Evolutionary conservation across 2,329 filamentous ascomycete genomes (phyloP).

Genomic region (Cladosporium sp.): DNA sequence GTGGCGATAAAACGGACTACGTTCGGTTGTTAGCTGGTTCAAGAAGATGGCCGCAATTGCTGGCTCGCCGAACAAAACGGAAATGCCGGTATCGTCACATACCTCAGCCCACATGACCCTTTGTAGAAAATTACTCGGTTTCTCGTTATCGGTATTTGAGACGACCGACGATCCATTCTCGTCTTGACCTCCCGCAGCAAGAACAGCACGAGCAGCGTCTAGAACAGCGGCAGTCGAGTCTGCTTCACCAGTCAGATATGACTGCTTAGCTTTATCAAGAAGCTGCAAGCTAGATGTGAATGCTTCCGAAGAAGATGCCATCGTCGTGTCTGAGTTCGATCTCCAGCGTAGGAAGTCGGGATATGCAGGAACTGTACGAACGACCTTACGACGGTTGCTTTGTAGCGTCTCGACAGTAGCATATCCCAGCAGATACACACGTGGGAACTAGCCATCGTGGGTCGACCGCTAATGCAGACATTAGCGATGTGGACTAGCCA

Average conservation of each 20-base stretch:
- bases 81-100: background rate
- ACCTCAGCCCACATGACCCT: slow-evolving; percentile 10
- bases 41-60: too few species aligned
- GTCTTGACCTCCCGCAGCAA: background rate
- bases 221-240: background rate
- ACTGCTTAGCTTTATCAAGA: background rate
- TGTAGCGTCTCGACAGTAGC: too few species aligned
- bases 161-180: background rate
- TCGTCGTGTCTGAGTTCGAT: background rate
- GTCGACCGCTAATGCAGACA: too few species aligned
- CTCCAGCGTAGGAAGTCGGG: too few species aligned
- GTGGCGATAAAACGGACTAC: background rate
- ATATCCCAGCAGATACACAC: background rate
- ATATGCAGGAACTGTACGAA: too few species aligned
- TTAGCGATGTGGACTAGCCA: too few species aligned
- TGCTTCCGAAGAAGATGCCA: background rate
- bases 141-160: background rate
- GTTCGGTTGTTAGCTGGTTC: background rate
- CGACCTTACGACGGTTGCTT: too few species aligned
- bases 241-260: background rate
- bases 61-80: too few species aligned
- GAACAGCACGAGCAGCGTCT: background rate
- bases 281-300: background rate
- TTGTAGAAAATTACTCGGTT: background rate
- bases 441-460: too few species aligned